Conservation (phyloP, 2,329 filamentous ascomycete genomes). For the Colletotrichum sp. region DNA sequence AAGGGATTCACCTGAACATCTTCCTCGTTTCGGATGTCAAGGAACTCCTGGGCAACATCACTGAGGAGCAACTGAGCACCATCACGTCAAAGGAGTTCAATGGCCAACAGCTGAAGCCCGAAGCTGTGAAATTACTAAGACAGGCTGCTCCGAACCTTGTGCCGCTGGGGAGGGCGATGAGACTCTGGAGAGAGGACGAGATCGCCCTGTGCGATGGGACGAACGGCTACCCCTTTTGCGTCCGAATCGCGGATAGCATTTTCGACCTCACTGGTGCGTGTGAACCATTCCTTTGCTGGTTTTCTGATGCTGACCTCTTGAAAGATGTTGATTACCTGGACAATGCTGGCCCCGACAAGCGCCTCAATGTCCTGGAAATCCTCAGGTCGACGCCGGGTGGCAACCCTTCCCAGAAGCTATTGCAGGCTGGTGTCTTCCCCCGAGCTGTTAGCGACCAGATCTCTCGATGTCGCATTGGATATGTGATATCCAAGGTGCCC, state of each 20-base stretch:
- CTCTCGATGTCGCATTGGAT: background rate
- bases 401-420: background rate
- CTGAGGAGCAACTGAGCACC: background rate
- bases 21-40: background rate
- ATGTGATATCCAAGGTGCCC: background rate
- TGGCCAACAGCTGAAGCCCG: background rate
- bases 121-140: background rate
- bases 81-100: background rate
- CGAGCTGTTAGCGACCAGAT: background rate
- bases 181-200: background rate
- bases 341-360: background rate
- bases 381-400: background rate
- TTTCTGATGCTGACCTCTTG: background rate
- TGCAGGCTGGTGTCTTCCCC: background rate
- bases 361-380: background rate
- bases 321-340: background rate
- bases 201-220: background rate
- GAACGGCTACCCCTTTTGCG: background rate
- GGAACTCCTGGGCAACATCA: background rate
- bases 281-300: background rate
- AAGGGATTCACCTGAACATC: background rate
- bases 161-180: background rate
- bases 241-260: background rate
- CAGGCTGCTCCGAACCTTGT: background rate
- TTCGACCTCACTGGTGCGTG: conserved; percentile 19